phyloP scores from a whole-genome alignment of 352 stramenopile genomes.

The Globisporangium cylindrosporum region DNA sequence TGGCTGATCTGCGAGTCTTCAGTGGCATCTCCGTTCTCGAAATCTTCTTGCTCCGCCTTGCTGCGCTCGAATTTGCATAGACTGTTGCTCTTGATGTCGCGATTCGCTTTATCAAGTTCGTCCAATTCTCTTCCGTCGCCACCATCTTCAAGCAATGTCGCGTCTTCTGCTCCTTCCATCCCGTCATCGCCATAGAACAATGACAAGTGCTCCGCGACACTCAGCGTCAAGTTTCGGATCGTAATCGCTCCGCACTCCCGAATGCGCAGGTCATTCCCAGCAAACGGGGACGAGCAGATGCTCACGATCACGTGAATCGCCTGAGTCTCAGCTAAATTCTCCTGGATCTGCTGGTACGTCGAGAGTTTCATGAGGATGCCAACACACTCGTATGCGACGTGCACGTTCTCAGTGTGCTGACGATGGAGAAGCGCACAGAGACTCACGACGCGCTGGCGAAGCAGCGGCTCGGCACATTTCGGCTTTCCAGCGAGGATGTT shows the following conservation, averaged over 20 bases:
- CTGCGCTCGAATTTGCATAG: background rate
- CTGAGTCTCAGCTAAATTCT: conserved; percentile 50
- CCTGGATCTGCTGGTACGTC: conserved; percentile 67
- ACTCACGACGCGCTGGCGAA: conserved; percentile 49
- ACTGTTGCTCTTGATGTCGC: background rate
- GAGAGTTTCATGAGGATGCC: conserved; percentile 57
- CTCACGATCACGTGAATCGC: conserved; percentile 57
- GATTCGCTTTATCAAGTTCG: background rate
- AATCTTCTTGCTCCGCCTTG: background rate
- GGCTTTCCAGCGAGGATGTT: conserved; percentile 52
- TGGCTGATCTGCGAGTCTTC: conserved; percentile 26
- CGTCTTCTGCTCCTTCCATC: conserved; percentile 17
- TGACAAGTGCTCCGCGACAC: conserved; percentile 51
- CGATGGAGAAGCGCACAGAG: conserved; percentile 55
- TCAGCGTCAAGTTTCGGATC: conserved; percentile 70
- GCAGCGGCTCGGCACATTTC: conserved; percentile 39
- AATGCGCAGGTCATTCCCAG: conserved; percentile 26
- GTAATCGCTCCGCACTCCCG: conserved; percentile 51
- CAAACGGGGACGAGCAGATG: conserved; percentile 38
- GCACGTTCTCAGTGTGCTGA: conserved; percentile 27
- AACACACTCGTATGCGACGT: conserved; percentile 45
- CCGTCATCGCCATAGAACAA: conserved; percentile 44
- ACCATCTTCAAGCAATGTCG: conserved; percentile 10
- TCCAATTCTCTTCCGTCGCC: conserved; percentile 10
- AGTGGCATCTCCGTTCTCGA: background rate